phyloP scores from a whole-genome alignment of 176 grass and related monocot genomes.

The Oryza meyeriana region DNA sequence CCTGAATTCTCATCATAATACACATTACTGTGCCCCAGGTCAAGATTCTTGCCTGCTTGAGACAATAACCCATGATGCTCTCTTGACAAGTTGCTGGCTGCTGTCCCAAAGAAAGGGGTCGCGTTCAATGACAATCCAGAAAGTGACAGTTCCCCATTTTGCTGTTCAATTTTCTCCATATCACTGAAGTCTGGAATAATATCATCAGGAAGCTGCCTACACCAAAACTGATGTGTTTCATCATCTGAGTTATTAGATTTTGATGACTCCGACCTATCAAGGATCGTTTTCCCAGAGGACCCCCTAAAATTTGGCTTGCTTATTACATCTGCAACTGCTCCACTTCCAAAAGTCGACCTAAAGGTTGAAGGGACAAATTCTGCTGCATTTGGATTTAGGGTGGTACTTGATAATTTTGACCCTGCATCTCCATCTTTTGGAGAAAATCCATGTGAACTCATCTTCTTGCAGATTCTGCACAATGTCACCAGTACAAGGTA shows the following conservation, averaged over 20 bases:
- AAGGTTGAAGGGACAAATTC: constrained; percentile 54
- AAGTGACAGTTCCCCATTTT: constrained; percentile 30
- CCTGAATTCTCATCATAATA: constrained; percentile 20
- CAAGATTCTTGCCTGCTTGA: constrained; percentile 14
- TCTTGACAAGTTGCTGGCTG: background rate
- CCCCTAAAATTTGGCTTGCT: constrained; percentile 23
- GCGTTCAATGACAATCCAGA: constrained; percentile 40
- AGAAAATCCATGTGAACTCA: constrained; percentile 41
- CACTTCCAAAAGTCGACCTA: constrained; percentile 28
- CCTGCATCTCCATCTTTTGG: background rate
- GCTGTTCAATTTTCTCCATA: constrained; percentile 33
- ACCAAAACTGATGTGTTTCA: constrained; percentile 50
- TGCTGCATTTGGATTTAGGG: constrained; percentile 69
- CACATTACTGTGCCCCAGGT: background rate
- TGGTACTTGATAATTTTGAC: constrained; percentile 31
- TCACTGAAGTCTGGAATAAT: constrained; percentile 54
- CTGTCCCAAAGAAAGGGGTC: constrained; percentile 10
- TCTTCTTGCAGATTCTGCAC: constrained; percentile 17
- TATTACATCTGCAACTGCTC: constrained; percentile 22
- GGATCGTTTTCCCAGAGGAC: constrained; percentile 28
- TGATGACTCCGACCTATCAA: constrained; percentile 41
- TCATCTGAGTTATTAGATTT: constrained; percentile 61
- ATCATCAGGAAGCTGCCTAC: constrained; percentile 60
- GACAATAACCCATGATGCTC: constrained; percentile 21
- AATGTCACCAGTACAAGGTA: constrained; percentile 3